phyloP scores from a whole-genome alignment of 108 stramenopile species.

The Skeletonema costatum region DNA sequence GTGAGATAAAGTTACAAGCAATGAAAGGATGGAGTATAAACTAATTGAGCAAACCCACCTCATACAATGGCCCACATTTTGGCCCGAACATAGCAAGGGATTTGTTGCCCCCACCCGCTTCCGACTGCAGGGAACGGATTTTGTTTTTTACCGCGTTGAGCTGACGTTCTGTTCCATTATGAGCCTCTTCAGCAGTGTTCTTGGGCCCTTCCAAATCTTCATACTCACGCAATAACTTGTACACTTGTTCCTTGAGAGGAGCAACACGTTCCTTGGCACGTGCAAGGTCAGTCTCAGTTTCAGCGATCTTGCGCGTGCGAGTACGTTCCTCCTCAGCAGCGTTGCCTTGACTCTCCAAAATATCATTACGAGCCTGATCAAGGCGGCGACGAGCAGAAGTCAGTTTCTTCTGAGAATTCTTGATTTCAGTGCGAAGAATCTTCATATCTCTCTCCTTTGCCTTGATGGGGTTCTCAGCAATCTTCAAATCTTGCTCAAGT shows the following conservation, averaged over 20 bases:
- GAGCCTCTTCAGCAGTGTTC: slow-evolving; percentile 34
- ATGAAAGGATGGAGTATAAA: neutral
- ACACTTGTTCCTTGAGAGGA: slow-evolving; percentile 42
- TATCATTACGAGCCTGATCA: slow-evolving; percentile 63
- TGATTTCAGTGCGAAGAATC: slow-evolving; percentile 47
- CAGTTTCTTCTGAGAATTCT: slow-evolving; percentile 33
- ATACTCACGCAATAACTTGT: slow-evolving; percentile 34
- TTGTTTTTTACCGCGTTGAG: slow-evolving; percentile 46
- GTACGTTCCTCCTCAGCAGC: slow-evolving; percentile 65
- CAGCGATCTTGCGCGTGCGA: slow-evolving; percentile 48
- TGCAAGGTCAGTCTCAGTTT: slow-evolving; percentile 51
- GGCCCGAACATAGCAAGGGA: slow-evolving; percentile 71
- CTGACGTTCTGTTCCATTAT: slow-evolving; percentile 31
- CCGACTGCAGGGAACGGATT: slow-evolving; percentile 50
- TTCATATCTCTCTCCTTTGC: slow-evolving; percentile 40
- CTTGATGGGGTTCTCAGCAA: slow-evolving; percentile 52
- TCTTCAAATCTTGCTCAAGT: slow-evolving; percentile 63
- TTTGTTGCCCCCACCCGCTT: slow-evolving; percentile 48
- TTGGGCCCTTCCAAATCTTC: slow-evolving; percentile 58
- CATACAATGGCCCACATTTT: slow-evolving; percentile 47
- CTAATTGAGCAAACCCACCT: neutral
- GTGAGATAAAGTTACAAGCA: neutral
- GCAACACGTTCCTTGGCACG: slow-evolving; percentile 28
- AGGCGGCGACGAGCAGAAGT: slow-evolving; percentile 52
- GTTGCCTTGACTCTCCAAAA: slow-evolving; percentile 57